Percentiles rank a stretch among this genome's conserved stretches.
Conservation (phyloP, 768 basidiomycete species). For the Tylopilus balloui region DNA sequence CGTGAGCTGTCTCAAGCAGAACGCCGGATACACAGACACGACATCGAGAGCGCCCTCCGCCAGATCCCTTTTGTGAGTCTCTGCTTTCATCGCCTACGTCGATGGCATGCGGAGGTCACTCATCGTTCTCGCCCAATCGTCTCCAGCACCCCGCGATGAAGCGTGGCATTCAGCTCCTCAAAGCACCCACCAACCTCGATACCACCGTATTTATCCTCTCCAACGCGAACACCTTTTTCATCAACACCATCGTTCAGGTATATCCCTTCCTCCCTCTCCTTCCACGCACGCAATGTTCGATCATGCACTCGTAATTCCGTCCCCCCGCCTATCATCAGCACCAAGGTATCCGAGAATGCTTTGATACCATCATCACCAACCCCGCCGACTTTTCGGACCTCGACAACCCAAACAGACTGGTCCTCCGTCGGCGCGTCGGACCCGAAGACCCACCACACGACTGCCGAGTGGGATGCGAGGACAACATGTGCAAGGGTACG, state of each 20-base stretch:
- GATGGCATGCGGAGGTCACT: not conserved
- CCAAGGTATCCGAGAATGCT: constrained; percentile 66
- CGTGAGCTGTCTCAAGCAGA: constrained; percentile 54
- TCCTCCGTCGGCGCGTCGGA: constrained; percentile 70
- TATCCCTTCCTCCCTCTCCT: constrained; percentile 1
- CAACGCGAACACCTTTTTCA: constrained; percentile 91
- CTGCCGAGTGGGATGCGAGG: constrained; percentile 84
- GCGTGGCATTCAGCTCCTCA: constrained; percentile 77
- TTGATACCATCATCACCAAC: constrained; percentile 88
- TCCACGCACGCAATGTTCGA: no score
- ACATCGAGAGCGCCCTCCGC: constrained; percentile 75
- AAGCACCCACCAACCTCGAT: constrained; percentile 52
- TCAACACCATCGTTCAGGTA: constrained; percentile 83
- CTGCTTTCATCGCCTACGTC: not conserved
- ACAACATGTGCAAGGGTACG: constrained; percentile 97
- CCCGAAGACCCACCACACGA: constrained; percentile 74
- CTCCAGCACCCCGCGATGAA: constrained; percentile 93
- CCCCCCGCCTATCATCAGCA: constrained; percentile 30
- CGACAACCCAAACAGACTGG: constrained; percentile 61
- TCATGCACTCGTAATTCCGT: not conserved
- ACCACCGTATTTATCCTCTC: constrained; percentile 87
- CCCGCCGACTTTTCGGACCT: constrained; percentile 74
- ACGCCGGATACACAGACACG: constrained; percentile 61
- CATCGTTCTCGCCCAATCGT: not conserved
- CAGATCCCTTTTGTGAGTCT: constrained; percentile 80